Evolutionary conservation across 305 asterid species (phyloP).

Genomic region (Andrographis paniculata): DNA sequence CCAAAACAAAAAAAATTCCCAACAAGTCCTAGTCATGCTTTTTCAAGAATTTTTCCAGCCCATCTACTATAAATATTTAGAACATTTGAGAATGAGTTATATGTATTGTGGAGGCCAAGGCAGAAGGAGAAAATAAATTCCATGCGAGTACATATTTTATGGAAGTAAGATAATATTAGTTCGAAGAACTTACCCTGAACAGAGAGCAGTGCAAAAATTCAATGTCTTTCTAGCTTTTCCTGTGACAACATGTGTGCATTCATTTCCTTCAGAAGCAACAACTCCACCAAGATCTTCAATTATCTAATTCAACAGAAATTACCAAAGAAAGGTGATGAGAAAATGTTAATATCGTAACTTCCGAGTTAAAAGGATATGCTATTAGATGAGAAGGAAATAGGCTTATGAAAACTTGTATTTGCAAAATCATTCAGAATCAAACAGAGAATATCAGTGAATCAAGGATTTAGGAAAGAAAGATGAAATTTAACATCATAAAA

Average conservation of each 20-base stretch:
- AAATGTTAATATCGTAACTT: neutral
- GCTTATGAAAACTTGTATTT: neutral
- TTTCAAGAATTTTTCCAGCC: no score
- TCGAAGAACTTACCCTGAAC: constrained; percentile 71
- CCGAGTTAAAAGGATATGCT: no score
- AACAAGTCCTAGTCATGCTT: no score
- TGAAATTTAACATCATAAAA: neutral
- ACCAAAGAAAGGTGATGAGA: neutral
- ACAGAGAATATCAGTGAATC: no score
- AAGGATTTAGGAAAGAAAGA: no score
- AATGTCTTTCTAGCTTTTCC: constrained; percentile 75
- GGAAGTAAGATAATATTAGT: neutral
- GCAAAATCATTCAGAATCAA: neutral
- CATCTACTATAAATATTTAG: no score
- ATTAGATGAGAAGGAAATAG: no score
- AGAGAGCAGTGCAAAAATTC: constrained; percentile 81
- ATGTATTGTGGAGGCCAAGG: no score
- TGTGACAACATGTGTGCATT: constrained; percentile 70
- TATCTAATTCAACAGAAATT: constrained; percentile 38
- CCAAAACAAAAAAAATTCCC: no score
- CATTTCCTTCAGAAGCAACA: constrained; percentile 69
- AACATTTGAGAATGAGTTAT: no score
- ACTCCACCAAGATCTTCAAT: constrained; percentile 74
- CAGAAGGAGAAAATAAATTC: no score
- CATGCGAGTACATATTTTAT: no score